Percentiles rank a stretch among this genome's conserved stretches.
These are phyloP conservation scores for Cynara cardunculus DNA, from an alignment of 129 eudicot genomes.

Conservation along the genomic window DNA sequence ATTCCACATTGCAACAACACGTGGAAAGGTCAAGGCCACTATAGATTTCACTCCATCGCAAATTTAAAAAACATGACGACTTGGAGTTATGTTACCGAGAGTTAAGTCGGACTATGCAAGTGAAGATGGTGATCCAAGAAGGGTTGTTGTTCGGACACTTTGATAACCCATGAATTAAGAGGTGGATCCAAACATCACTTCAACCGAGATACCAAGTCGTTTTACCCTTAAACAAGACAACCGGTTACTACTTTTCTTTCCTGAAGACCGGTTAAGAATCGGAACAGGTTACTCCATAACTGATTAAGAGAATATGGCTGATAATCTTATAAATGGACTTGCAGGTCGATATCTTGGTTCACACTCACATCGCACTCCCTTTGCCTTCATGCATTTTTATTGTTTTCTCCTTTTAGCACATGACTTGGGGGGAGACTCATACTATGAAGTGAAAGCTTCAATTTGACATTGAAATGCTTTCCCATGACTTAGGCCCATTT, in stretches of 20 bases:
- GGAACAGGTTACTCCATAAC: background rate
- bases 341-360: background rate
- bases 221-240: background rate
- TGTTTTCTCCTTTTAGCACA: background rate
- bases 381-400: background rate
- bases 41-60: no score
- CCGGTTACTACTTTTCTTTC: background rate
- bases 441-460: background rate
- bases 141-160: background rate
- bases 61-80: background rate
- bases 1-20: background rate
- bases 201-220: background rate
- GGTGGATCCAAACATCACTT: background rate
- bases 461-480: background rate
- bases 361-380: background rate
- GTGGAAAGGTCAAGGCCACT: no score
- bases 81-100: background rate
- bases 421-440: background rate
- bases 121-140: background rate
- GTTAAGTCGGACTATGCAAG: background rate
- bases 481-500: background rate
- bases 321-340: background rate
- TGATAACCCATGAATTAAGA: background rate
- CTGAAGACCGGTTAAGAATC: background rate
- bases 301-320: background rate